Conservation (phyloP, 768 basidiomycete species). For the Trametes coccinea region DNA sequence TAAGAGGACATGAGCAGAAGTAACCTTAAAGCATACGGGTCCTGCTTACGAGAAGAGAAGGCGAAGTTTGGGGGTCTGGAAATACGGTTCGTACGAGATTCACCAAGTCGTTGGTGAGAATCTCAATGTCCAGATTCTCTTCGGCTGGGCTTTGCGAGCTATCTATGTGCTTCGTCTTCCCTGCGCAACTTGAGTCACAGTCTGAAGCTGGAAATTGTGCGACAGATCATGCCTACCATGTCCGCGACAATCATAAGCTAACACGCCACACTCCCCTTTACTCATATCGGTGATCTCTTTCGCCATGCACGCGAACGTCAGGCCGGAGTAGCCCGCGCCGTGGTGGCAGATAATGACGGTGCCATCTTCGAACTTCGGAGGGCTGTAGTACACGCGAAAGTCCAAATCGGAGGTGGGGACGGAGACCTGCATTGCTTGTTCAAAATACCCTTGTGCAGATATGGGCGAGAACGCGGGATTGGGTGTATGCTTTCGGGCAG, state of each 20-base stretch:
- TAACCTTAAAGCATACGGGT: not conserved
- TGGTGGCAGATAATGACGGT: slow-evolving; percentile 92
- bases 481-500: slow-evolving; percentile 38
- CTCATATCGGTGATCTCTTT: slow-evolving; percentile 65
- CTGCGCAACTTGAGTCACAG: slow-evolving; percentile 29
- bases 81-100: slow-evolving; percentile 69
- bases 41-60: slow-evolving; percentile 71
- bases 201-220: too few relatives aligned
- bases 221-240: slow-evolving; percentile 62
- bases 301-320: slow-evolving; percentile 91
- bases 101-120: slow-evolving; percentile 74
- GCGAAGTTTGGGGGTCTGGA: slow-evolving; percentile 59
- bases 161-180: slow-evolving; percentile 58
- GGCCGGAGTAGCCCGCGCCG: slow-evolving; percentile 88
- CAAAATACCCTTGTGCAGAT: slow-evolving; percentile 75
- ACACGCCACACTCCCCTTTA: slow-evolving; percentile 73
- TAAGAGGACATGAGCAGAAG: not conserved
- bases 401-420: slow-evolving; percentile 64
- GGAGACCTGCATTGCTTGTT: slow-evolving; percentile 74
- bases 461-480: slow-evolving; percentile 75
- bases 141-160: slow-evolving; percentile 33
- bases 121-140: slow-evolving; percentile 69
- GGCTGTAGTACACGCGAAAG: slow-evolving; percentile 82
- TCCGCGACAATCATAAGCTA: slow-evolving; percentile 80
- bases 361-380: slow-evolving; percentile 52